phyloP scores from a whole-genome alignment of 202 grass and related monocot species.

The Musa balbisiana region DNA sequence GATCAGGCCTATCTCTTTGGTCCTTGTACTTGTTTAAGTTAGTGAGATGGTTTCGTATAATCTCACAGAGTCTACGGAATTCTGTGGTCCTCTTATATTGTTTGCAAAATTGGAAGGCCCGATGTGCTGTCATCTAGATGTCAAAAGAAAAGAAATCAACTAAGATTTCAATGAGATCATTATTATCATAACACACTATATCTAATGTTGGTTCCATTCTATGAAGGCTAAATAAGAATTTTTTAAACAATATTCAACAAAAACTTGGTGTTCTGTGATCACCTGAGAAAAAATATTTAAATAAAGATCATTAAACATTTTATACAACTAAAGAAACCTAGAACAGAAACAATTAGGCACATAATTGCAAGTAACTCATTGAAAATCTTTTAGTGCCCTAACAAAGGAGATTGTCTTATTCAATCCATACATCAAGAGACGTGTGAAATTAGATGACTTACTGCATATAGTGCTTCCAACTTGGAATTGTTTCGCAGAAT shows the following conservation, averaged over 20 bases:
- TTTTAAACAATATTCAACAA: no score
- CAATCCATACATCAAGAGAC: no score
- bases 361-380: no score
- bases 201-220: no score
- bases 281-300: no score
- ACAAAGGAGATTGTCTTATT: no score
- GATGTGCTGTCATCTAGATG: conserved; percentile 91
- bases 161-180: not conserved
- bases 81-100: conserved; percentile 81
- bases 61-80: conserved; percentile 80
- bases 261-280: no score
- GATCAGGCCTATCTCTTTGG: conserved; percentile 86
- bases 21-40: conserved; percentile 94
- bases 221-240: not conserved
- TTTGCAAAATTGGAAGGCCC: conserved; percentile 88
- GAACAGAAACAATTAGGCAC: no score
- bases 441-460: conserved; percentile 27
- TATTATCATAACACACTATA: no score
- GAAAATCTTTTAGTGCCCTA: no score
- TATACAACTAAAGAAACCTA: conserved; percentile 8
- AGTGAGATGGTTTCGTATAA: conserved; percentile 79
- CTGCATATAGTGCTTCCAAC: conserved; percentile 78
- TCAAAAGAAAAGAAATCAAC: conserved; percentile 18
- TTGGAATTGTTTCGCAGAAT: conserved; percentile 93
- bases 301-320: no score